Conservation (phyloP, 2,329 filamentous ascomycete genomes). For the Pseudopithomyces maydicus region DNA sequence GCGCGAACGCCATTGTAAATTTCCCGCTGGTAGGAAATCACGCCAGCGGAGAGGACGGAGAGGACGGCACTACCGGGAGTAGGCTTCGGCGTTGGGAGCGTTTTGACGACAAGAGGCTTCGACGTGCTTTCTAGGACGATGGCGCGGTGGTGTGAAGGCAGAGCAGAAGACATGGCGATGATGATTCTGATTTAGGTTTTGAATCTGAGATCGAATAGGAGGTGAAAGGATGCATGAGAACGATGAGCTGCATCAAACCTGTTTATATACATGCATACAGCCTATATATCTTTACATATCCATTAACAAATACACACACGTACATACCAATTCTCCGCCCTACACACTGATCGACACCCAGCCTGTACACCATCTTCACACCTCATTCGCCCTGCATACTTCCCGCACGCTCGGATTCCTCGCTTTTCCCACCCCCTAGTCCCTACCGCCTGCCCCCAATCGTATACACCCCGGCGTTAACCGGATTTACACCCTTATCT, state of each 20-base stretch:
- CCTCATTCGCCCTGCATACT: background rate
- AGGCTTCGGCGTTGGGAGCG: constrained; percentile 38
- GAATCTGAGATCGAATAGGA: background rate
- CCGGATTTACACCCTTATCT: background rate
- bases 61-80: constrained; percentile 48
- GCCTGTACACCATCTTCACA: no score
- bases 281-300: background rate
- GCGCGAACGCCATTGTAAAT: constrained; percentile 47
- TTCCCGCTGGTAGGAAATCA: constrained; percentile 50
- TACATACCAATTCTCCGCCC: background rate
- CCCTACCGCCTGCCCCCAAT: no score
- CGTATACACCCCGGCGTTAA: background rate
- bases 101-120: background rate
- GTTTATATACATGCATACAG: background rate
- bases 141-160: constrained; percentile 1
- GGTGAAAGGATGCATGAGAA: background rate
- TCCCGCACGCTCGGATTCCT: background rate
- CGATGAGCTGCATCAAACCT: background rate
- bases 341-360: no score
- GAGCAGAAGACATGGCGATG: background rate
- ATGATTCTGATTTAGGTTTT: background rate
- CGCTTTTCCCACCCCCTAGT: no score
- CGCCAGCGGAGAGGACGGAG: constrained; percentile 42
- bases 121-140: constrained; percentile 1
- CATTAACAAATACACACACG: background rate